Conservation (phyloP, 1,139 yeast genomes). For the Keqinozyma sinolaborantium region DNA sequence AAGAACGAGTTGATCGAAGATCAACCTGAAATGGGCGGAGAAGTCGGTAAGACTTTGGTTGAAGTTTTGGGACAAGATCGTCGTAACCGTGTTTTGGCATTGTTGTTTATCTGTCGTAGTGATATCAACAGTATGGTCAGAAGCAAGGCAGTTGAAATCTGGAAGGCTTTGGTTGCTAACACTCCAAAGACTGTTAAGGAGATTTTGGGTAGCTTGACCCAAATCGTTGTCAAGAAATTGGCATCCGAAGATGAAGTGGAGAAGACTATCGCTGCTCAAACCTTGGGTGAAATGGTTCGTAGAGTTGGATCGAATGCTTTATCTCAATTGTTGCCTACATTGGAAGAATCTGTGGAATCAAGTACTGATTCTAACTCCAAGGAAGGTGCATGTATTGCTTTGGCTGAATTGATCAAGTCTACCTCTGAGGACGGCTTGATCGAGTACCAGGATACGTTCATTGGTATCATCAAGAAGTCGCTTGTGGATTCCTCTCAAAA, state of each 20-base stretch:
- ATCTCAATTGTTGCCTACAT: conserved; percentile 79
- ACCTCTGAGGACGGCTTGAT: conserved; percentile 61
- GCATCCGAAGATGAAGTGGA: conserved; percentile 78
- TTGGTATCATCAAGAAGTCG: conserved; percentile 73
- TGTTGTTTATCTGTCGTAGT: conserved; percentile 88
- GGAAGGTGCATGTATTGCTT: conserved; percentile 95
- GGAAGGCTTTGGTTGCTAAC: conserved; percentile 95
- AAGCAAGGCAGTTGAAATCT: conserved; percentile 87
- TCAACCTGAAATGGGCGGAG: conserved; percentile 46
- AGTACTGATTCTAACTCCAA: conserved; percentile 70
- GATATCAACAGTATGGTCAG: conserved; percentile 88
- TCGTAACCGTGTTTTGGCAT: conserved; percentile 80
- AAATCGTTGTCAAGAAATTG: conserved; percentile 73
- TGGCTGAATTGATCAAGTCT: conserved; percentile 79
- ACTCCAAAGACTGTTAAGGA: conserved; percentile 97
- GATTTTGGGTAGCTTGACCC: conserved; percentile 79
- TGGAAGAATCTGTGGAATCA: conserved; percentile 62
- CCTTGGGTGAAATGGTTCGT: conserved; percentile 92
- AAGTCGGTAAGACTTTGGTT: conserved; percentile 63
- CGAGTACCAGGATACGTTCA: conserved; percentile 66
- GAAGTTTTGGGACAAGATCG: conserved; percentile 85
- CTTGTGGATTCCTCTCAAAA: conserved; percentile 68
- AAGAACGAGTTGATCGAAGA: conserved; percentile 66
- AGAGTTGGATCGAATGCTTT: conserved; percentile 92
- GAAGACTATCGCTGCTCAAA: conserved; percentile 86